Evolutionary conservation across 768 basidiomycete species (phyloP).

Genomic region (Mrakia hoshinonis): DNA sequence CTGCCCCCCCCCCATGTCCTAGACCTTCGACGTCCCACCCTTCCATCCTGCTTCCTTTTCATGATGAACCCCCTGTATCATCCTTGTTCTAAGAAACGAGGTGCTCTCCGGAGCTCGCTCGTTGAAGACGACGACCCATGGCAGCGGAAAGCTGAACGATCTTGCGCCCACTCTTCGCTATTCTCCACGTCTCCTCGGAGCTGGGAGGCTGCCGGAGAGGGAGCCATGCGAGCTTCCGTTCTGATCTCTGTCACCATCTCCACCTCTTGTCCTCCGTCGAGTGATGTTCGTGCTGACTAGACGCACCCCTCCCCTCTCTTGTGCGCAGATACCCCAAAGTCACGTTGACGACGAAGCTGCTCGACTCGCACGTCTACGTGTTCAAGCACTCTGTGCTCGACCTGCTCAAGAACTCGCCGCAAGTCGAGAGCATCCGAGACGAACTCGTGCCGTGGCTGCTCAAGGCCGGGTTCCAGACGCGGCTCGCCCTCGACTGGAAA

Average conservation of each 20-base stretch:
- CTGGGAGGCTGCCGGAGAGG: not conserved
- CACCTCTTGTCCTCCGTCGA: not conserved
- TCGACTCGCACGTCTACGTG: slow-evolving; percentile 87
- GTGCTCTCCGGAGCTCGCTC: slow-evolving; percentile 9
- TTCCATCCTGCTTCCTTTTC: not conserved
- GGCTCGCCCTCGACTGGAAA: slow-evolving; percentile 36
- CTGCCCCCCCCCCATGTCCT: not conserved
- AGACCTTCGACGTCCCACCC: not conserved
- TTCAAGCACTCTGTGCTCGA: slow-evolving; percentile 68
- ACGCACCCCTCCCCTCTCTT: not conserved
- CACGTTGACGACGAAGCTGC: slow-evolving; percentile 57
- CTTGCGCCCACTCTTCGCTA: not conserved
- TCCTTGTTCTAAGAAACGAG: slow-evolving; percentile 30
- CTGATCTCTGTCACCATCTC: not conserved
- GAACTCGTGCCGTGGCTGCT: slow-evolving; percentile 90
- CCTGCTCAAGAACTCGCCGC: slow-evolving; percentile 44
- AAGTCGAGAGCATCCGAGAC: slow-evolving; percentile 71
- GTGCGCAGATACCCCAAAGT: slow-evolving; percentile 59
- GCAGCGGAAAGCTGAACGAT: slow-evolving; percentile 9
- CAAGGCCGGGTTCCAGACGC: slow-evolving; percentile 60
- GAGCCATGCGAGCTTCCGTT: not conserved
- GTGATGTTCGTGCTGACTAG: not conserved
- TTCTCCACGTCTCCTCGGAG: not conserved
- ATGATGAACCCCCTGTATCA: slow-evolving; percentile 26
- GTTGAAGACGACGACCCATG: slow-evolving; percentile 24